These are phyloP conservation scores for Ophiocordyceps polyrhachis-furcata DNA, from an alignment of 2,329 filamentous ascomycete species.

Conservation along the genomic window DNA sequence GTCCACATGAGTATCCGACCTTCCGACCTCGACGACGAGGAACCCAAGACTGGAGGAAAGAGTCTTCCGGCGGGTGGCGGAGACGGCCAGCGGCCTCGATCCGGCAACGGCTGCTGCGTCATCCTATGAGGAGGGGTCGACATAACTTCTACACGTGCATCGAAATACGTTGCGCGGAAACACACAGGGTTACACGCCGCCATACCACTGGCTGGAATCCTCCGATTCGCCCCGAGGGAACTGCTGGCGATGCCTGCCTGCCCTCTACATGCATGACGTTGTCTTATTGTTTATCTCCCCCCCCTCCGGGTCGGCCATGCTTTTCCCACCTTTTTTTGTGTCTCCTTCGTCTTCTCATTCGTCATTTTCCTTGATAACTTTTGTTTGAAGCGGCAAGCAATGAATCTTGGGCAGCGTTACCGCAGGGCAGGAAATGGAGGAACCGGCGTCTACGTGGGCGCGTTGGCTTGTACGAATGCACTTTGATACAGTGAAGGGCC, in stretches of 20 bases:
- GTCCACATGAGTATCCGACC: conserved; percentile 91
- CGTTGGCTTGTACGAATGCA: conserved; percentile 8
- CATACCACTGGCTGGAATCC: not conserved
- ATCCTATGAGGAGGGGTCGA: conserved; percentile 24
- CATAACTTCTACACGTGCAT: not conserved
- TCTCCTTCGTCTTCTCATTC: not conserved
- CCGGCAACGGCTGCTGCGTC: conserved; percentile 26
- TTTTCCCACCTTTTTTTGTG: not conserved
- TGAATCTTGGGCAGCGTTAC: conserved; percentile 5
- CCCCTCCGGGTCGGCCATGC: not conserved
- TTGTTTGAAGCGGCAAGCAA: conserved; percentile 1
- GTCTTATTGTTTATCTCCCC: not conserved
- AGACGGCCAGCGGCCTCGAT: conserved; percentile 21
- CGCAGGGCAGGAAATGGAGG: conserved; percentile 6
- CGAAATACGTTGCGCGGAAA: not conserved
- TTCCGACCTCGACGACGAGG: conserved; percentile 68
- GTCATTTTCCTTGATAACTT: not conserved
- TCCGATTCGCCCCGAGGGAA: too few relatives aligned
- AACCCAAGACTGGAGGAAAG: conserved; percentile 48
- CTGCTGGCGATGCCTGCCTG: too few relatives aligned
- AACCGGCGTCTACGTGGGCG: conserved; percentile 9
- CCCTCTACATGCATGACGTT: not conserved
- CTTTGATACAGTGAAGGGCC: not conserved
- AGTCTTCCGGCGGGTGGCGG: conserved; percentile 20
- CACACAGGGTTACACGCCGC: not conserved